phyloP scores from a whole-genome alignment of 169 alveolate species.

The Cryptosporidium felis region DNA sequence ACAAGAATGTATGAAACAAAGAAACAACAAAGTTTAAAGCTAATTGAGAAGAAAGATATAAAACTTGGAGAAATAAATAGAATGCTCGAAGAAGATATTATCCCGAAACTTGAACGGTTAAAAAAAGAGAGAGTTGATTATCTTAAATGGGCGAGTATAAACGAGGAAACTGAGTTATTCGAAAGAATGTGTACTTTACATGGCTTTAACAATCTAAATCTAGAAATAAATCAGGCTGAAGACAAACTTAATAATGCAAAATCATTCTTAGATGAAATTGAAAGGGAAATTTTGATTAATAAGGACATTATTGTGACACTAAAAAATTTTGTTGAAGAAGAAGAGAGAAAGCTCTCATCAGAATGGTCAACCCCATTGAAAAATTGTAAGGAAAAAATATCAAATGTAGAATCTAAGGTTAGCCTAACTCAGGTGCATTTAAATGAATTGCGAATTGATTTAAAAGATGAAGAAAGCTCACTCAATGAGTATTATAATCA shows the following conservation, averaged over 20 bases:
- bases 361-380: slow-evolving; percentile 64
- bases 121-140: slow-evolving; percentile 81
- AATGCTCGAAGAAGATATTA: slow-evolving; percentile 88
- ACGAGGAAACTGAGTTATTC: slow-evolving; percentile 70
- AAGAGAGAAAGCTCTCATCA: slow-evolving; percentile 29
- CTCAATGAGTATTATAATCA: background rate
- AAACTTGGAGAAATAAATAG: slow-evolving; percentile 90
- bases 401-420: slow-evolving; percentile 36
- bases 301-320: background rate
- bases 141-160: slow-evolving; percentile 67
- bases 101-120: slow-evolving; percentile 88
- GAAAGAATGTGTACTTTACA: slow-evolving; percentile 45
- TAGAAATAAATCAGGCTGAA: slow-evolving; percentile 72
- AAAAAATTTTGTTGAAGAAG: slow-evolving; percentile 38
- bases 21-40: slow-evolving; percentile 89
- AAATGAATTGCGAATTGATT: slow-evolving; percentile 18
- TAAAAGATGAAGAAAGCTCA: slow-evolving; percentile 32
- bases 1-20: slow-evolving; percentile 94
- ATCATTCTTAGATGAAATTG: slow-evolving; percentile 73
- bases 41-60: slow-evolving; percentile 90
- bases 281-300: slow-evolving; percentile 43
- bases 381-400: slow-evolving; percentile 27
- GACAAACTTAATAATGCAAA: slow-evolving; percentile 74
- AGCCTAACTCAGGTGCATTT: slow-evolving; percentile 51
- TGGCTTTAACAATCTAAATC: slow-evolving; percentile 70